A percentile compares a stretch with the other conserved stretches of the same genome.
phyloP scores from a whole-genome alignment of 2,329 filamentous ascomycete genomes.

The Hyphodiscus sp. region DNA sequence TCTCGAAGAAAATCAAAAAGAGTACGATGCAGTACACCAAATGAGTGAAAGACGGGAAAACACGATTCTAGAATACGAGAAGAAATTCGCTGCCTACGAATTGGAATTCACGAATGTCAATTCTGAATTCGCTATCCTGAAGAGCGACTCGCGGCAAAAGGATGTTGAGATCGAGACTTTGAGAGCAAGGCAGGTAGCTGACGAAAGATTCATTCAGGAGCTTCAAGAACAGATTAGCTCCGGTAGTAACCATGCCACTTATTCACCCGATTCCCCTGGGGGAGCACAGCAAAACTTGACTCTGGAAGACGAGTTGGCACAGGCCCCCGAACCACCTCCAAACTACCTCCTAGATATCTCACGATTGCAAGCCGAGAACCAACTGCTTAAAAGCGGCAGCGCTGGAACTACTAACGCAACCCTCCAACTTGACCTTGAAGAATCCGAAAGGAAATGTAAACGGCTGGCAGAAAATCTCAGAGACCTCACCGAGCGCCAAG shows the following conservation, averaged over 20 bases:
- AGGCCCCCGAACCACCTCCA: constrained; percentile 31
- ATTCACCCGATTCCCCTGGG: constrained; percentile 16
- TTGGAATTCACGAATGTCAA: constrained; percentile 27
- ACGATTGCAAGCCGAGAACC: constrained; percentile 55
- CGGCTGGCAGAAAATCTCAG: constrained; percentile 49
- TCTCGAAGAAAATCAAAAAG: constrained; percentile 41
- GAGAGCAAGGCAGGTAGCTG: constrained; percentile 36
- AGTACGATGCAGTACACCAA: constrained; percentile 25
- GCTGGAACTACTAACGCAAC: constrained; percentile 48
- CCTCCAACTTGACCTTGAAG: constrained; percentile 50
- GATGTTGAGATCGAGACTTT: constrained; percentile 25
- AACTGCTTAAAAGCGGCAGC: constrained; percentile 48
- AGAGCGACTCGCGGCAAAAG: constrained; percentile 35
- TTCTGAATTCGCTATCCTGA: constrained; percentile 40
- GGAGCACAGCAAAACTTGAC: constrained; percentile 30
- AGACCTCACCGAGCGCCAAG: constrained; percentile 51
- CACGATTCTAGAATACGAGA: constrained; percentile 33
- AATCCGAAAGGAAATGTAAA: constrained; percentile 43
- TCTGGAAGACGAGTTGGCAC: constrained; percentile 55
- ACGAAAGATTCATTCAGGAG: constrained; percentile 41
- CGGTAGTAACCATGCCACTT: constrained; percentile 5
- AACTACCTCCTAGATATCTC: constrained; percentile 46
- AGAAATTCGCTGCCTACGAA: constrained; percentile 31
- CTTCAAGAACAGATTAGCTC: constrained; percentile 47
- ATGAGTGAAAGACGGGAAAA: constrained; percentile 28